These are phyloP conservation scores for Fusarium sp. DNA, from an alignment of 2,329 filamentous ascomycete genomes.

Conservation along the genomic window DNA sequence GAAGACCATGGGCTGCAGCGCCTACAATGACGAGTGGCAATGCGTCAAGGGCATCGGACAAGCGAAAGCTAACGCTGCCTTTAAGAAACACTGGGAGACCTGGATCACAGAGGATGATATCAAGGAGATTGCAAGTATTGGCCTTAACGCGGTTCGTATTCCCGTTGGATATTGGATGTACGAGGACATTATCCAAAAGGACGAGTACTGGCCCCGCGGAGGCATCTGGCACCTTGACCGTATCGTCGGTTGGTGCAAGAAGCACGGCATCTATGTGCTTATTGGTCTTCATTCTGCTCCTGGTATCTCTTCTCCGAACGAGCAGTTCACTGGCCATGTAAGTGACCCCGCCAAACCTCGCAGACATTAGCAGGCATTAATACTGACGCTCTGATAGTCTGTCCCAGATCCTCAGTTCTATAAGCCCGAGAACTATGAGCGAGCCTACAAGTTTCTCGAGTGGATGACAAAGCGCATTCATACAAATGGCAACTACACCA, in stretches of 20 bases:
- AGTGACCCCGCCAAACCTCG: background rate
- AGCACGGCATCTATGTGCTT: conserved; percentile 43
- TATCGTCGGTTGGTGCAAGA: conserved; percentile 46
- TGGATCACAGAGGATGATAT: conserved; percentile 46
- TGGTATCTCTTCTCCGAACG: conserved; percentile 39
- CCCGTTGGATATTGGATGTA: conserved; percentile 49
- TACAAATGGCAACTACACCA: conserved; percentile 61
- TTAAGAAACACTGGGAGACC: conserved; percentile 45
- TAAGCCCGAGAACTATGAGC: conserved; percentile 66
- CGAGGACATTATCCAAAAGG: conserved; percentile 41
- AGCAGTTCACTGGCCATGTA: conserved; percentile 49
- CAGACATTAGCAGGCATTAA: rapidly evolving
- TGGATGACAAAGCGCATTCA: conserved; percentile 69
- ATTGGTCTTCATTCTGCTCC: conserved; percentile 47
- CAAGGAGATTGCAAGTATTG: conserved; percentile 42
- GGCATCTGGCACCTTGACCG: conserved; percentile 47
- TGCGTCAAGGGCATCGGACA: conserved; percentile 47
- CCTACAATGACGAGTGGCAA: conserved; percentile 45
- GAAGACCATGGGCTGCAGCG: conserved; percentile 45
- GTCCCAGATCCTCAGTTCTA: conserved; percentile 64
- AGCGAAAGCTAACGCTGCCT: conserved; percentile 39
- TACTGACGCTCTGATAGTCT: background rate
- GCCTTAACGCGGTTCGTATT: conserved; percentile 46
- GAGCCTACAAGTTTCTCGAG: conserved; percentile 66
- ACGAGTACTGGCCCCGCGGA: conserved; percentile 43